Percentiles rank a stretch among this genome's conserved stretches.
Evolutionary conservation across 1,284 basidiomycete genomes (phyloP).

Genomic region (Inonotus hispidus): DNA sequence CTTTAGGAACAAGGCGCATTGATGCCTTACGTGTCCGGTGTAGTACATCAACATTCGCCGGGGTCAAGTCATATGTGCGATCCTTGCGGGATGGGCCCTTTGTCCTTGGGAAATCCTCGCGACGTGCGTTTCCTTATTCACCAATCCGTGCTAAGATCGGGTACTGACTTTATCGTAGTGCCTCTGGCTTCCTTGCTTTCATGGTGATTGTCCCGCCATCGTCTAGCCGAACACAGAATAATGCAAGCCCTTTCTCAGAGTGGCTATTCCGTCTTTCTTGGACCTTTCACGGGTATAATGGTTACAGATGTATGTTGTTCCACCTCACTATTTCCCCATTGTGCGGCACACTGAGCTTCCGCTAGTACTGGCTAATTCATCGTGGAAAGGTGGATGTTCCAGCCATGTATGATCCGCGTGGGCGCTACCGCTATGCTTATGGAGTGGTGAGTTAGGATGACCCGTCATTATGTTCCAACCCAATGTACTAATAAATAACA

Average conservation of each 20-base stretch:
- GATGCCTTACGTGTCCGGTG: slow-evolving; percentile 11
- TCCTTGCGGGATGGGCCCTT: slow-evolving; percentile 64
- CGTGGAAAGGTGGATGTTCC: slow-evolving; percentile 59
- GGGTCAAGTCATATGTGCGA: slow-evolving; percentile 67
- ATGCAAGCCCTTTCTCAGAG: slow-evolving; percentile 29
- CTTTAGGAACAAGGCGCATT: not conserved
- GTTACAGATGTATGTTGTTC: slow-evolving; percentile 51
- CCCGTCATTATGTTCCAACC: slow-evolving; percentile 6
- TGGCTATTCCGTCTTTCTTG: slow-evolving; percentile 71
- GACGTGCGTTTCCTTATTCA: slow-evolving; percentile 20
- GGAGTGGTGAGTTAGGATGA: slow-evolving; percentile 47
- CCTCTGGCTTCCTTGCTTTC: slow-evolving; percentile 45
- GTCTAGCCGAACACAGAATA: not conserved
- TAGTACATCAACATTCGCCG: slow-evolving; percentile 69
- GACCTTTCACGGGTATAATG: slow-evolving; percentile 71
- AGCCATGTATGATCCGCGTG: slow-evolving; percentile 63
- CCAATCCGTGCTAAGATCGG: slow-evolving; percentile 16
- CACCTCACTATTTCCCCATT: not conserved
- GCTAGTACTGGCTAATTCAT: slow-evolving; percentile 63
- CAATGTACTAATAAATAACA: slow-evolving; percentile 1
- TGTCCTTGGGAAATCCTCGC: slow-evolving; percentile 57
- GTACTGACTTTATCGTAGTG: slow-evolving; percentile 29
- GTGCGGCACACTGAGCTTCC: not conserved
- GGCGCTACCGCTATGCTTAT: slow-evolving; percentile 57
- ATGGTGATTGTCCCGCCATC: slow-evolving; percentile 30